Base-by-base conservation (phyloP, 176 grass and related monocot genomes). In the Musa itinerans region DNA sequence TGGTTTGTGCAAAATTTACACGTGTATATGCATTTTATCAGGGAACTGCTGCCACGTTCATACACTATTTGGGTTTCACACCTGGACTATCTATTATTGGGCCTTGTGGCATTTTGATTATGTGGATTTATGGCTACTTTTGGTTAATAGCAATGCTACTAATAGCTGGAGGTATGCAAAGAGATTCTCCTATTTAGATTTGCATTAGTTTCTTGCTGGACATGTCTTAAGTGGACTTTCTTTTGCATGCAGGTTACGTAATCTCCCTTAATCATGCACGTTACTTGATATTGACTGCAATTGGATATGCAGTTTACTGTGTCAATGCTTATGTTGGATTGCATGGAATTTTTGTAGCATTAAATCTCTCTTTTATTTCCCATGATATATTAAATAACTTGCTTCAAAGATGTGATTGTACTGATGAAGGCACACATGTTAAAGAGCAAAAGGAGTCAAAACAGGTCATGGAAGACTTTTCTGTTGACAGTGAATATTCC, bases 111-210 rank as follows among this genome's bases (percentile, higher is more conserved):
- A 95, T 99, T 54, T 86, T 99, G 74, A 79, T 95, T 66, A 95
- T 99, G 88, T 99, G 91, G 96, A 95, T 95, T 80, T 92, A 89
- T 57, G 96, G 96, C 17, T 87, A 95, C 78, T 99, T 95, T 17
- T 99, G 96, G 96, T 95, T 99, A 55, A 89, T 85, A 54, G 88
- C 91, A 87, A 78, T 92, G 78, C 81, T 99, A 81, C 80, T 99
- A 50, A 78, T 92, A 67, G 84, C 87, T 85, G 89, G 91, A 92
- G 96, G 96, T 99, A 74, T 69, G 83, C 63, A 69, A 73, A 67
- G 74, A 54, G 7, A 26, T 57, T 54, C 16, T 22, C 67, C 21
- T 74, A 68, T 55, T 43, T 11, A 68, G 19, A 53, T 80, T 61
- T 54, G 17, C 43, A 2, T 19, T n/a, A 48, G 51, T 50, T 70